Conservation (phyloP, 306 rosid genomes). For the Clitoria ternatea region DNA sequence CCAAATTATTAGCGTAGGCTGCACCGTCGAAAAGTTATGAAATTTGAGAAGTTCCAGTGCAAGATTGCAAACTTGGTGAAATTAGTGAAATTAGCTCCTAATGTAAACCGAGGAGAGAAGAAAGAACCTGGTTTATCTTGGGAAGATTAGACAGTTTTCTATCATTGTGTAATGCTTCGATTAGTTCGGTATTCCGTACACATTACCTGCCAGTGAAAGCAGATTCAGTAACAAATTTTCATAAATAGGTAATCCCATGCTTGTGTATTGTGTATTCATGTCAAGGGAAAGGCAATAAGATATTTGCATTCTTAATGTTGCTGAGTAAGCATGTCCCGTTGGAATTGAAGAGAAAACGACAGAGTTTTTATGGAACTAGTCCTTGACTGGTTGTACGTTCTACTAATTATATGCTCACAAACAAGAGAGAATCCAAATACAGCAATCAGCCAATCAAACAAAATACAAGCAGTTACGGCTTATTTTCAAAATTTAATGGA, state of each 20-base stretch:
- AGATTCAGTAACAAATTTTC: constrained; percentile 17
- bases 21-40: constrained; percentile 25
- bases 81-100: background rate
- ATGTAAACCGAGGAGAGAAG: background rate
- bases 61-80: background rate
- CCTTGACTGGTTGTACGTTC: too few species aligned
- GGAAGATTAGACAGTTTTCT: constrained; percentile 74
- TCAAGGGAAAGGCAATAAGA: background rate
- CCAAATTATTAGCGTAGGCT: constrained; percentile 83
- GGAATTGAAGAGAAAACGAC: background rate
- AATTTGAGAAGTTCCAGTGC: background rate
- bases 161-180: constrained; percentile 54
- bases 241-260: background rate
- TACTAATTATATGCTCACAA: too few species aligned
- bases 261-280: background rate
- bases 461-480: background rate
- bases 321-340: background rate
- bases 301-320: background rate
- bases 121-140: constrained; percentile 66
- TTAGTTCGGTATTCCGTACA: constrained; percentile 53
- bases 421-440: background rate
- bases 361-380: background rate
- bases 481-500: constrained; percentile 4
- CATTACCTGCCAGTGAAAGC: constrained; percentile 59
- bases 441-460: background rate